Evolutionary conservation across 2,329 filamentous ascomycete genomes (phyloP).

Genomic region (Lecanicillium sp.): DNA sequence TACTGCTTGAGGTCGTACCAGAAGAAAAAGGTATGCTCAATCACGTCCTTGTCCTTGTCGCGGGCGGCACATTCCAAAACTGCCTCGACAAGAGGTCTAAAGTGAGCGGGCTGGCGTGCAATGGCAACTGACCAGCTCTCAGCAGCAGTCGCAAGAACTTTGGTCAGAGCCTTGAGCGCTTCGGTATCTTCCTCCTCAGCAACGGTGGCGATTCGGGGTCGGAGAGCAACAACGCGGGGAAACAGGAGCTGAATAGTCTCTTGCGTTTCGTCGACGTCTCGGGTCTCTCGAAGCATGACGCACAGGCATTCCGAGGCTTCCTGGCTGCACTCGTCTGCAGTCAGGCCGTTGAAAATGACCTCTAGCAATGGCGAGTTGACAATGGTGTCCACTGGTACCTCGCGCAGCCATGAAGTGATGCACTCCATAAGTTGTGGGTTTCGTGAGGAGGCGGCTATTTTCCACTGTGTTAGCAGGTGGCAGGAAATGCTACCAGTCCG

Average conservation of each 20-base stretch:
- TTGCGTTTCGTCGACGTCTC: slow-evolving; percentile 86
- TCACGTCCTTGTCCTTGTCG: slow-evolving; percentile 83
- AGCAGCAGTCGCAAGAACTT: slow-evolving; percentile 86
- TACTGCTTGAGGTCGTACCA: slow-evolving; percentile 99
- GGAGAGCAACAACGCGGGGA: slow-evolving; percentile 69
- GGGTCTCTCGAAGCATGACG: slow-evolving; percentile 83
- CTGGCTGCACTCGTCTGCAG: slow-evolving; percentile 71
- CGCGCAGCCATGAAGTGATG: slow-evolving; percentile 92
- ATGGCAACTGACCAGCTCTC: slow-evolving; percentile 92
- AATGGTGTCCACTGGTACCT: slow-evolving; percentile 77
- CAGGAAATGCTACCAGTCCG: no score
- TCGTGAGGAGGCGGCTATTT: slow-evolving; percentile 62
- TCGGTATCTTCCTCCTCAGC: slow-evolving; percentile 79
- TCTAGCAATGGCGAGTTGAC: slow-evolving; percentile 80
- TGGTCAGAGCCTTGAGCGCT: slow-evolving; percentile 78
- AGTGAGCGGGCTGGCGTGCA: slow-evolving; percentile 72
- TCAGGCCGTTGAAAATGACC: slow-evolving; percentile 69
- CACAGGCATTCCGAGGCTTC: slow-evolving; percentile 89
- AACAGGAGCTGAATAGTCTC: slow-evolving; percentile 75
- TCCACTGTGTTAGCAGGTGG: slow-evolving; percentile 15
- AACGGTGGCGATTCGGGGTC: slow-evolving; percentile 66
- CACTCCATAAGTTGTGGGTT: slow-evolving; percentile 92
- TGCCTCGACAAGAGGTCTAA: slow-evolving; percentile 77
- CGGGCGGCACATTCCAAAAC: slow-evolving; percentile 86
- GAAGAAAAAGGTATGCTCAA: slow-evolving; percentile 90